Conservation (phyloP, 2,329 filamentous ascomycete species). For the Talaromyces atroroseus region DNA sequence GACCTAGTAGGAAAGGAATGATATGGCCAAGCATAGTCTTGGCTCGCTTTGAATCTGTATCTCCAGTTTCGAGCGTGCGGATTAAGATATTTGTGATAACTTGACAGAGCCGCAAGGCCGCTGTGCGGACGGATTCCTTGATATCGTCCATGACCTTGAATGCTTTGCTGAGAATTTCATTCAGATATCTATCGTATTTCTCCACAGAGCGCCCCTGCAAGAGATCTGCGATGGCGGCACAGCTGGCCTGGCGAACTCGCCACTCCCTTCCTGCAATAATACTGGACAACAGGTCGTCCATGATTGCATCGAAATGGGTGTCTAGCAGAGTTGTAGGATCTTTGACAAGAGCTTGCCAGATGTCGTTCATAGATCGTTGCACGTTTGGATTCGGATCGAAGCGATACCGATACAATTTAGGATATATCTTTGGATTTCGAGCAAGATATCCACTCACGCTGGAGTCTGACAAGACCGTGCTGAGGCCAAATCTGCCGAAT, state of each 20-base stretch:
- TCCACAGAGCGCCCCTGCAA: conserved; percentile 71
- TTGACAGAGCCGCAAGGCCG: conserved; percentile 76
- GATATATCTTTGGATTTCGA: conserved; percentile 88
- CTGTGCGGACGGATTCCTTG: conserved; percentile 78
- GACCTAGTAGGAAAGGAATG: conserved; percentile 82
- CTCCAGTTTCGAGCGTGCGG: conserved; percentile 75
- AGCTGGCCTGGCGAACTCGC: conserved; percentile 88
- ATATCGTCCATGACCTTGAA: conserved; percentile 95
- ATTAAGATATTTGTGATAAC: conserved; percentile 79
- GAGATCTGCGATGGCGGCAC: conserved; percentile 80
- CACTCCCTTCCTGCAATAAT: conserved; percentile 80
- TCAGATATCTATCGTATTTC: conserved; percentile 78
- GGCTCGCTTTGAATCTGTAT: conserved; percentile 58
- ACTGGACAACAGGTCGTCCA: conserved; percentile 78
- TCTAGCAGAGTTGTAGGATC: conserved; percentile 73
- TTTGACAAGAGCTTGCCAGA: conserved; percentile 94
- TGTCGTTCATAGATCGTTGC: conserved; percentile 91
- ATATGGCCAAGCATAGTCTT: conserved; percentile 78
- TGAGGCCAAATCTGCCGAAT: conserved; percentile 89
- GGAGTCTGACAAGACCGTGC: conserved; percentile 84
- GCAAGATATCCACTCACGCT: conserved; percentile 60
- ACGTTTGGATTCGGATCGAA: conserved; percentile 95
- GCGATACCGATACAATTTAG: conserved; percentile 87
- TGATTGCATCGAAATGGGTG: conserved; percentile 78
- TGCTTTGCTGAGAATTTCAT: conserved; percentile 76